These are phyloP conservation scores for Phytophthora pini DNA, from an alignment of 352 stramenopile genomes.

Conservation along the genomic window DNA sequence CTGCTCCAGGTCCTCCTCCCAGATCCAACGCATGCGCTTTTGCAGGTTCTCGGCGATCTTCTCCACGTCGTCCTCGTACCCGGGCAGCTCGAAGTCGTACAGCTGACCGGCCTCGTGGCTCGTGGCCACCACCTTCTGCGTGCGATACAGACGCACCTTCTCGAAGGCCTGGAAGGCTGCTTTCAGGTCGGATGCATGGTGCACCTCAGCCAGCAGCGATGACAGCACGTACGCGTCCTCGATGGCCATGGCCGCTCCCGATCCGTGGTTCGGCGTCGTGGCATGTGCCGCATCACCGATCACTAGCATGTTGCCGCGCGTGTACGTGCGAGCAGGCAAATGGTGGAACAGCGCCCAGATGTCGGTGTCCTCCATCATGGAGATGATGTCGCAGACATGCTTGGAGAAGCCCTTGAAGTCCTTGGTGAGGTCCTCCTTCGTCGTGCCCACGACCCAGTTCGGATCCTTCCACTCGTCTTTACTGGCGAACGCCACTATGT, in stretches of 20 bases:
- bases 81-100: constrained; percentile 41
- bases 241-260: constrained; percentile 40
- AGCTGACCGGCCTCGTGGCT: constrained; percentile 40
- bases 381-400: constrained; percentile 42
- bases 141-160: constrained; percentile 46
- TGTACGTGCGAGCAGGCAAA: constrained; percentile 39
- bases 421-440: constrained; percentile 37
- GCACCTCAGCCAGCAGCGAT: constrained; percentile 35
- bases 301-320: constrained; percentile 35
- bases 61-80: constrained; percentile 33
- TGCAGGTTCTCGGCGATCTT: constrained; percentile 40
- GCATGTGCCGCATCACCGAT: constrained; percentile 44
- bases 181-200: constrained; percentile 27
- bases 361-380: constrained; percentile 49
- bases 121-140: constrained; percentile 36
- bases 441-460: constrained; percentile 42
- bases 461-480: constrained; percentile 42
- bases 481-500: constrained; percentile 45
- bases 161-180: constrained; percentile 40
- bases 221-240: constrained; percentile 44
- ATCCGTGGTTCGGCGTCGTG: constrained; percentile 41
- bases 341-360: constrained; percentile 45
- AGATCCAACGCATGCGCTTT: constrained; percentile 46
- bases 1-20: constrained; percentile 44
- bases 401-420: constrained; percentile 40